phyloP scores from a whole-genome alignment of 2,329 filamentous ascomycete genomes.

The Verticillium zaregamsianum region DNA sequence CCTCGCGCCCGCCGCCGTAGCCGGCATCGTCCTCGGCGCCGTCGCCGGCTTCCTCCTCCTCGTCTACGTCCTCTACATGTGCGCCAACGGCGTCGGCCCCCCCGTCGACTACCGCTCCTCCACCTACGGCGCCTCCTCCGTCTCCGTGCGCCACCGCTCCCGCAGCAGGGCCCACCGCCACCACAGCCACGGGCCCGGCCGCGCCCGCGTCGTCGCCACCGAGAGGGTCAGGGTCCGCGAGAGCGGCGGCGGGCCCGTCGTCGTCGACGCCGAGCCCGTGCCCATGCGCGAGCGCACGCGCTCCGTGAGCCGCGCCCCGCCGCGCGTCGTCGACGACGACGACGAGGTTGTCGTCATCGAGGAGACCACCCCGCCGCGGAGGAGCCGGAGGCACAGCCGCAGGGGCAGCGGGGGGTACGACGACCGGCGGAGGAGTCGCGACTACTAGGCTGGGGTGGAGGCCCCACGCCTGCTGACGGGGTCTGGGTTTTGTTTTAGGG shows the following conservation, averaged over 20 bases:
- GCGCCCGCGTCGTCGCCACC: slow-evolving; percentile 19
- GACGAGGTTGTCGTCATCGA: slow-evolving; percentile 36
- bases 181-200: slow-evolving; percentile 4
- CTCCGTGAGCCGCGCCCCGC: slow-evolving; percentile 16
- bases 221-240: slow-evolving; percentile 22
- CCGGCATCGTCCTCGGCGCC: slow-evolving; percentile 39
- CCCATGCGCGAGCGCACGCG: slow-evolving; percentile 11
- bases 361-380: slow-evolving; percentile 25
- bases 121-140: slow-evolving; percentile 15
- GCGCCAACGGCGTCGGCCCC: slow-evolving; percentile 37
- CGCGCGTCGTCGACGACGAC: slow-evolving; percentile 20
- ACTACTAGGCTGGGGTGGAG: slow-evolving; percentile 13
- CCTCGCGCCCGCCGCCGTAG: slow-evolving; percentile 35
- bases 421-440: slow-evolving; percentile 19
- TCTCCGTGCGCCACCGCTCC: slow-evolving; percentile 15
- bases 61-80: slow-evolving; percentile 46
- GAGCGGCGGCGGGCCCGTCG: slow-evolving; percentile 14
- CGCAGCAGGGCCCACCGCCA: slow-evolving; percentile 6
- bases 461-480: neutral
- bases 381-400: slow-evolving; percentile 18
- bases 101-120: slow-evolving; percentile 17
- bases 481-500: neutral
- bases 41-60: slow-evolving; percentile 48
- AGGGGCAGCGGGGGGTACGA: slow-evolving; percentile 12
- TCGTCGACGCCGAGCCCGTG: slow-evolving; percentile 21